Evolutionary conservation across 148 eudicot species (phyloP).

Genomic region (Camellia sinensis): DNA sequence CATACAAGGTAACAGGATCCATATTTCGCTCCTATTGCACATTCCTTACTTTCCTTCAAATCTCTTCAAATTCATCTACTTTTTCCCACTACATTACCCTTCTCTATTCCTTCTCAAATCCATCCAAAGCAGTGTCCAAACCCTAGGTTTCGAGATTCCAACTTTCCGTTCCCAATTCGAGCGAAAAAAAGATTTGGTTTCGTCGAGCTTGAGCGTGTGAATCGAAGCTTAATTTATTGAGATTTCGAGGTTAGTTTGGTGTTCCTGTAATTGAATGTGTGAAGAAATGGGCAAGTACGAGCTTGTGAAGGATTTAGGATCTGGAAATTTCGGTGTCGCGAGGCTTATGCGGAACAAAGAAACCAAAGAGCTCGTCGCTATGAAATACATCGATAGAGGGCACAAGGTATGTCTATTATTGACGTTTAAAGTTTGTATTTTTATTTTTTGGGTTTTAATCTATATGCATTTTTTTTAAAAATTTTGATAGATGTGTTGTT

Average conservation of each 20-base stretch:
- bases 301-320: constrained; percentile 33
- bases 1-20: background rate
- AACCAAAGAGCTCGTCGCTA: constrained; percentile 34
- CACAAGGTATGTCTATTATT: constrained; percentile 20
- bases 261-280: background rate
- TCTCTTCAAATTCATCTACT: background rate
- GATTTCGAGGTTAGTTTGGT: constrained; percentile 9
- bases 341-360: constrained; percentile 34
- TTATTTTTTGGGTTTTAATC: background rate
- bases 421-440: background rate
- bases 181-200: background rate
- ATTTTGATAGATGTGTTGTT: background rate
- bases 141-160: constrained; percentile 8
- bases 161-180: background rate
- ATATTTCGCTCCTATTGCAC: background rate
- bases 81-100: background rate
- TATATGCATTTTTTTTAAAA: background rate
- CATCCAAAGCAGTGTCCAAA: background rate
- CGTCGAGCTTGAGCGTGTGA: background rate
- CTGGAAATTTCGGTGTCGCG: constrained; percentile 37
- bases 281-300: constrained; percentile 31
- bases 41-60: background rate
- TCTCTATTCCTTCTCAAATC: background rate
- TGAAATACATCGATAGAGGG: constrained; percentile 36
- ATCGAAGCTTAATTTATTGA: constrained; percentile 14